Evolutionary conservation across 306 rosid genomes (phyloP).

Genomic region (Elaeagnus macrophylla): DNA sequence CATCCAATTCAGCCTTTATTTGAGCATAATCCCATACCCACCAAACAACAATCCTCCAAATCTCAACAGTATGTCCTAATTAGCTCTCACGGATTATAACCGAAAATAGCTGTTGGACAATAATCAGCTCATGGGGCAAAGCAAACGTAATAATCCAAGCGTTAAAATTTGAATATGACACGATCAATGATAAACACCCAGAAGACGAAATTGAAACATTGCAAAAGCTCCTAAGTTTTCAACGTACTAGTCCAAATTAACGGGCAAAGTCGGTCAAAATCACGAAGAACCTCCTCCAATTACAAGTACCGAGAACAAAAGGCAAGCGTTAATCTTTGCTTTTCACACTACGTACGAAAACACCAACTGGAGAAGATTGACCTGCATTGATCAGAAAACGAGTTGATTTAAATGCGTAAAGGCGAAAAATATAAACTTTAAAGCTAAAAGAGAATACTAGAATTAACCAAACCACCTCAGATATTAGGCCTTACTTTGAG

Average conservation of each 20-base stretch:
- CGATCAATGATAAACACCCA: conserved; percentile 3
- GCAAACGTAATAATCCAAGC: conserved; percentile 1
- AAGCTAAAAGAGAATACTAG: not conserved
- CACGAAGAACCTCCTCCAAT: not conserved
- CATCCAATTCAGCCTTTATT: conserved; percentile 32
- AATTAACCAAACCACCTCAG: not conserved
- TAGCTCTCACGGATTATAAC: conserved; percentile 17
- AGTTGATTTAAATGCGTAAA: conserved; percentile 2
- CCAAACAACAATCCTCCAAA: conserved; percentile 19
- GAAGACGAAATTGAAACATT: not conserved
- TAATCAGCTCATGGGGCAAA: conserved; percentile 12
- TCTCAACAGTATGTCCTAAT: conserved; percentile 28
- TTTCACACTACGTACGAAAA: conserved; percentile 9
- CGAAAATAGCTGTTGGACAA: conserved; percentile 18
- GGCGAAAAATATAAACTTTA: not conserved
- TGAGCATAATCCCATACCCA: conserved; percentile 29
- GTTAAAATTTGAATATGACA: conserved; percentile 6
- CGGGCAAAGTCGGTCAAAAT: conserved; percentile 3
- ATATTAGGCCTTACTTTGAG: conserved; percentile 2
- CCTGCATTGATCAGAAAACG: conserved; percentile 25
- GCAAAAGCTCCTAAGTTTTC: not conserved
- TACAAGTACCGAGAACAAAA: not conserved
- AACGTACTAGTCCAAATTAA: conserved; percentile 2
- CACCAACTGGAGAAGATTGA: conserved; percentile 15
- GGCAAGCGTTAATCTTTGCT: conserved; percentile 10